These are phyloP conservation scores for Salvia sclarea DNA, from an alignment of 305 asterid species.

Conservation along the genomic window DNA sequence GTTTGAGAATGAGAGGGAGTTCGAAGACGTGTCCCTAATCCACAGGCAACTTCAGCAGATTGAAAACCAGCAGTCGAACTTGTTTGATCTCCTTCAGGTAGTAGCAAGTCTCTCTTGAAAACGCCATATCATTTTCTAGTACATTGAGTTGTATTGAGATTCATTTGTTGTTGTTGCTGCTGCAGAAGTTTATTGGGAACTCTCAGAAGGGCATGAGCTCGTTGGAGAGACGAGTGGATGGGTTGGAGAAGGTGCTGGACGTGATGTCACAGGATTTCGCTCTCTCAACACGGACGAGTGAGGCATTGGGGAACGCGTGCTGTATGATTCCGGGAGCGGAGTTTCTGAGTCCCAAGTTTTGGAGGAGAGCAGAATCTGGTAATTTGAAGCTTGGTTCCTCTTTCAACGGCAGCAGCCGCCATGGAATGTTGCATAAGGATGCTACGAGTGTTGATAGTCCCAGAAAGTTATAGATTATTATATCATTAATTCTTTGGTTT, in stretches of 20 bases:
- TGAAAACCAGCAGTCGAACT: conserved; percentile 71
- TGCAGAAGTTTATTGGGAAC: conserved; percentile 76
- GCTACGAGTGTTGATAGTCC: conserved; percentile 26
- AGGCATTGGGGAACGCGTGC: conserved; percentile 45
- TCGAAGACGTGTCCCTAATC: conserved; percentile 55
- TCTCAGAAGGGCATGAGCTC: conserved; percentile 78
- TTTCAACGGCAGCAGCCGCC: conserved; percentile 30
- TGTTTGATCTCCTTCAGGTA: conserved; percentile 77
- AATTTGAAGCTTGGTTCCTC: conserved; percentile 36
- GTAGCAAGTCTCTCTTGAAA: neutral
- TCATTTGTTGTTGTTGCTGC: neutral
- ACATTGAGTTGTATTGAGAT: neutral
- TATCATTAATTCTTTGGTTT: conserved; percentile 10
- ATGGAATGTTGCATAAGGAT: conserved; percentile 18
- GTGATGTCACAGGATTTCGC: conserved; percentile 72
- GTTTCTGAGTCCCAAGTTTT: conserved; percentile 67
- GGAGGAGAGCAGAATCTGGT: conserved; percentile 59
- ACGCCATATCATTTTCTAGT: neutral
- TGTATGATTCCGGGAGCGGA: conserved; percentile 66
- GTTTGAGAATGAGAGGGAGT: conserved; percentile 48
- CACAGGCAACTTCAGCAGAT: conserved; percentile 66
- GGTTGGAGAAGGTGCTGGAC: conserved; percentile 72
- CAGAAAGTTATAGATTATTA: conserved; percentile 32
- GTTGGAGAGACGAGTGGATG: conserved; percentile 73
- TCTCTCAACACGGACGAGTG: conserved; percentile 38